Conservation (phyloP, 1,284 basidiomycete genomes). For the Sutorius eximius region DNA sequence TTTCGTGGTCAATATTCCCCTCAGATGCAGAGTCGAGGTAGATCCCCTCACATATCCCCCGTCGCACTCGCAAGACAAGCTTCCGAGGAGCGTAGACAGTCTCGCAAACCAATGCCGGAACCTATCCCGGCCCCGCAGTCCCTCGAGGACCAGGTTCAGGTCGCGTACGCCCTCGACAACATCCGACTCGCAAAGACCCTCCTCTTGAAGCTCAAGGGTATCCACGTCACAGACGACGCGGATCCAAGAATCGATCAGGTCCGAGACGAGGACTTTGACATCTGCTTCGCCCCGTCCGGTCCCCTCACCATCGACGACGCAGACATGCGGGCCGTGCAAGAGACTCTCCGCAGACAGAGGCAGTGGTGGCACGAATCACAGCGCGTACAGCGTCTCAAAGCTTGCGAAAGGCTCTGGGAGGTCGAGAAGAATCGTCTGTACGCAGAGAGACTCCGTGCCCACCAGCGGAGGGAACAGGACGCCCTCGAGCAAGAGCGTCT, state of each 20-base stretch:
- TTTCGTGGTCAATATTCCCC: conserved; percentile 17
- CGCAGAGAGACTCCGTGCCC: conserved; percentile 41
- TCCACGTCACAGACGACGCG: conserved; percentile 54
- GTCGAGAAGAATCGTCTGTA: conserved; percentile 44
- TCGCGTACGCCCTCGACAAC: conserved; percentile 64
- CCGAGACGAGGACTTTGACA: conserved; percentile 64
- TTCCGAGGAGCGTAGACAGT: conserved; percentile 44
- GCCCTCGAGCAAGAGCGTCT: conserved; percentile 32
- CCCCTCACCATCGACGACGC: conserved; percentile 50
- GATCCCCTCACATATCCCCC: conserved; percentile 47
- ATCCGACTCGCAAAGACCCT: conserved; percentile 64
- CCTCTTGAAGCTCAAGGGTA: conserved; percentile 57
- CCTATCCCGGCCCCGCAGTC: conserved; percentile 37
- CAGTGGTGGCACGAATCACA: conserved; percentile 38
- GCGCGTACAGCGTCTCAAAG: conserved; percentile 44
- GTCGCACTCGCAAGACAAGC: conserved; percentile 51
- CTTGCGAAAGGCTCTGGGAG: conserved; percentile 55
- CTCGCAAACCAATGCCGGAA: neutral
- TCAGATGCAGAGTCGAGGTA: conserved; percentile 41
- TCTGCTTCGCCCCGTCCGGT: conserved; percentile 57
- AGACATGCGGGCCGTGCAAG: conserved; percentile 41
- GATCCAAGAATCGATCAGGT: conserved; percentile 64
- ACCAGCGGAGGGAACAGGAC: conserved; percentile 39
- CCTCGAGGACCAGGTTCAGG: conserved; percentile 62
- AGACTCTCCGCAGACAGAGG: conserved; percentile 40